phyloP scores from a whole-genome alignment of 1,284 basidiomycete genomes.

The Takashimella tepidaria region DNA sequence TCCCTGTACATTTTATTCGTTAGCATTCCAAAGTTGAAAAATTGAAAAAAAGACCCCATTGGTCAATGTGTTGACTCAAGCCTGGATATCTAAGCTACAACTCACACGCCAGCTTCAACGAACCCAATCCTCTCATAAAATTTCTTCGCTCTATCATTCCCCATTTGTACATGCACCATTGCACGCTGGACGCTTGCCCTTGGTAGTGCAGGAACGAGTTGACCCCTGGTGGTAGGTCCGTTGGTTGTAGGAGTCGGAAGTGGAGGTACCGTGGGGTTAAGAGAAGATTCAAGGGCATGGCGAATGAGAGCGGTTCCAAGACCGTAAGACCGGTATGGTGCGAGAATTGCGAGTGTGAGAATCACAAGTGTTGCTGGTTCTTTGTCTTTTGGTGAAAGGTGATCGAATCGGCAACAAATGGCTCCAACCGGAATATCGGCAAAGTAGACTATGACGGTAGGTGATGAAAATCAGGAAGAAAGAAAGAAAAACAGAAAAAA shows the following conservation, averaged over 20 bases:
- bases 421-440: constrained; percentile 48
- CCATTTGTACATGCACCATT: constrained; percentile 41
- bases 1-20: too few species aligned
- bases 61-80: too few species aligned
- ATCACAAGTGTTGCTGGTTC: constrained; percentile 38
- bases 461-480: not conserved
- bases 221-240: constrained; percentile 32
- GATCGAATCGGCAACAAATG: constrained; percentile 36
- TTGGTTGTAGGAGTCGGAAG: constrained; percentile 34
- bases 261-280: constrained; percentile 39
- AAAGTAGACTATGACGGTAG: constrained; percentile 40
- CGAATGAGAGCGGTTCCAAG: constrained; percentile 42
- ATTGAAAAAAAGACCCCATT: too few species aligned
- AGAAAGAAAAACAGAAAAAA: not conserved
- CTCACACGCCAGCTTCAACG: constrained; percentile 39
- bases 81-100: too few species aligned
- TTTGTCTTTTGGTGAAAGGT: constrained; percentile 28
- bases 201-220: constrained; percentile 26
- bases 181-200: constrained; percentile 38
- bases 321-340: constrained; percentile 44
- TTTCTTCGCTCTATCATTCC: constrained; percentile 40
- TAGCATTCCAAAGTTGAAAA: too few species aligned
- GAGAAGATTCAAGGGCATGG: constrained; percentile 29
- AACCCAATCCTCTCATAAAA: constrained; percentile 47
- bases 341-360: constrained; percentile 45